phyloP scores from a whole-genome alignment of 2,329 filamentous ascomycete species.

The Colletotrichum sp. region DNA sequence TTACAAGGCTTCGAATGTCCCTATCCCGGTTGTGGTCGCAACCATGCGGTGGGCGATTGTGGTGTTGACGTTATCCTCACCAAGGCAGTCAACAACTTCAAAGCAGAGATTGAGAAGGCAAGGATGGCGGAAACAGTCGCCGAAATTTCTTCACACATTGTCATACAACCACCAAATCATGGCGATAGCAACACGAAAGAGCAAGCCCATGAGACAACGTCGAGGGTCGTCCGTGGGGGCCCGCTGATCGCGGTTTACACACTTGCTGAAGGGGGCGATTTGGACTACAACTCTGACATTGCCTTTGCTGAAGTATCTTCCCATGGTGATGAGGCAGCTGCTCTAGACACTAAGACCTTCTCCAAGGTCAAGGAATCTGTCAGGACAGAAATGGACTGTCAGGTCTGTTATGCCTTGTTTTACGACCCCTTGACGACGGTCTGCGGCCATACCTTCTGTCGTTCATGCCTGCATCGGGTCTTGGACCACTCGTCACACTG shows the following conservation, averaged over 20 bases:
- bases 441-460: slow-evolving; percentile 91
- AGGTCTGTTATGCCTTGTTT: slow-evolving; percentile 84
- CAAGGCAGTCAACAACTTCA: slow-evolving; percentile 70
- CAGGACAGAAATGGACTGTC: slow-evolving; percentile 80
- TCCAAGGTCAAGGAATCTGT: slow-evolving; percentile 64
- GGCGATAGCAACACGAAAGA: slow-evolving; percentile 35
- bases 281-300: slow-evolving; percentile 62
- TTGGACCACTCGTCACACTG: slow-evolving; percentile 81
- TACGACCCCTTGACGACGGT: slow-evolving; percentile 82
- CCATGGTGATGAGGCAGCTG: slow-evolving; percentile 28
- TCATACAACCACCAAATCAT: neutral
- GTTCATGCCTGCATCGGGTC: slow-evolving; percentile 76
- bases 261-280: slow-evolving; percentile 65
- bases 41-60: slow-evolving; percentile 81
- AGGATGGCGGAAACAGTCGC: slow-evolving; percentile 34
- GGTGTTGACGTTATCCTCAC: slow-evolving; percentile 76
- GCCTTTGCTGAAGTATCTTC: slow-evolving; percentile 44
- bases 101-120: slow-evolving; percentile 53
- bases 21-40: slow-evolving; percentile 66
- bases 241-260: slow-evolving; percentile 70
- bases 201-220: slow-evolving; percentile 38
- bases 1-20: slow-evolving; percentile 78
- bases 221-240: slow-evolving; percentile 55
- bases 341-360: slow-evolving; percentile 41
- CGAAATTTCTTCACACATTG: slow-evolving; percentile 44